phyloP scores from a whole-genome alignment of 176 grass and related monocot species.

The Phyllostachys edulis region DNA sequence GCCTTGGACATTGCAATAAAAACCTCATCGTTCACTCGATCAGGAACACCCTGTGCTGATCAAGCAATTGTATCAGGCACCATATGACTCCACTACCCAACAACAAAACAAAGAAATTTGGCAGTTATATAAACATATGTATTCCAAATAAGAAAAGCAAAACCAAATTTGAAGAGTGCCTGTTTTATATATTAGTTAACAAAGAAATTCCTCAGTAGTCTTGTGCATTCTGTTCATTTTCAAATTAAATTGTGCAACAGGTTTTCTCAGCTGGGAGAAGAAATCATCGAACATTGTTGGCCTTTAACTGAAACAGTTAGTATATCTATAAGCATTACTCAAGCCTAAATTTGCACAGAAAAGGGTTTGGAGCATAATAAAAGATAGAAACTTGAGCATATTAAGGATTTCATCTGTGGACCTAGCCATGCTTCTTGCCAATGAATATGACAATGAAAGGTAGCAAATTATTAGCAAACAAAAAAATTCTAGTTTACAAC shows the following conservation, averaged over 20 bases:
- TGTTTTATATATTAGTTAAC: slow-evolving; percentile 19
- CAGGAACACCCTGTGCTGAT: slow-evolving; percentile 85
- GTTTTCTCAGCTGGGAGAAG: background rate
- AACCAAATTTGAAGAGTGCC: background rate
- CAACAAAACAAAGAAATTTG: slow-evolving; percentile 12
- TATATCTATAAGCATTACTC: slow-evolving; percentile 20
- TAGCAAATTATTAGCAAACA: background rate
- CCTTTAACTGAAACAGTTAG: background rate
- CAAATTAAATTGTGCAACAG: background rate
- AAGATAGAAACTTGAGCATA: slow-evolving; percentile 11
- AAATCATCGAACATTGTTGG: background rate
- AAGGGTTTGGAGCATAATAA: slow-evolving; percentile 7
- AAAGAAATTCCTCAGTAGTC: slow-evolving; percentile 3
- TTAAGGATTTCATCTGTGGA: slow-evolving; percentile 12
- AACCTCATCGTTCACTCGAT: slow-evolving; percentile 87
- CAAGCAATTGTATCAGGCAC: slow-evolving; percentile 57
- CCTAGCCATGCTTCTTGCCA: background rate
- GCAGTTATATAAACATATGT: slow-evolving; percentile 12
- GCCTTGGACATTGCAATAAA: slow-evolving; percentile 99
- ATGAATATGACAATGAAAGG: slow-evolving; percentile 29
- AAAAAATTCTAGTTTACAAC: background rate
- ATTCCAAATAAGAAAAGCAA: slow-evolving; percentile 1
- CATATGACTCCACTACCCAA: background rate
- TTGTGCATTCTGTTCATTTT: background rate
- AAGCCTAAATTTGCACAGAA: slow-evolving; percentile 24